These are phyloP conservation scores for Dactylonectria estremocensis DNA, from an alignment of 2,329 filamentous ascomycete genomes.

Conservation along the genomic window DNA sequence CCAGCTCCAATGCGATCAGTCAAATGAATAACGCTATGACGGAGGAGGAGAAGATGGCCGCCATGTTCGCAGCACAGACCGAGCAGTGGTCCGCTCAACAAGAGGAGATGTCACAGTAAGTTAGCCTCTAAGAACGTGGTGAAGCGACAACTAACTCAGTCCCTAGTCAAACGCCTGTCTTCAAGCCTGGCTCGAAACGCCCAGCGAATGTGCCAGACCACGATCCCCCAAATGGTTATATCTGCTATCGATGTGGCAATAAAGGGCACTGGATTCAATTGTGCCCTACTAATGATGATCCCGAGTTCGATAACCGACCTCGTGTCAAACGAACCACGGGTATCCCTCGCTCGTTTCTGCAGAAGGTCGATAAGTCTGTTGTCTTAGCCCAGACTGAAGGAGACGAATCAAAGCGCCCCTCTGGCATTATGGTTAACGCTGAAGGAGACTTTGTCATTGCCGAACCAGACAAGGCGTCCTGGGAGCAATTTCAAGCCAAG, in stretches of 20 bases:
- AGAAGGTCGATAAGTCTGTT: conserved; percentile 93
- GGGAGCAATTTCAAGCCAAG: conserved; percentile 98
- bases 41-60: conserved; percentile 93
- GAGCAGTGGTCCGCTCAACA: conserved; percentile 95
- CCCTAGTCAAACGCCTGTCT: conserved; percentile 72
- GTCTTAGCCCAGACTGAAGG: conserved; percentile 81
- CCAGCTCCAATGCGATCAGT: conserved; percentile 70
- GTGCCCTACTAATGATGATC: conserved; percentile 98
- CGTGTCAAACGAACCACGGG: conserved; percentile 97
- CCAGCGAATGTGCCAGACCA: conserved; percentile 88
- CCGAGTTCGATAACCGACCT: conserved; percentile 93
- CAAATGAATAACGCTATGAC: conserved; percentile 86
- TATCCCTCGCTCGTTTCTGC: conserved; percentile 94
- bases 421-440: conserved; percentile 97
- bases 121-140: conserved; percentile 37
- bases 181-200: conserved; percentile 75
- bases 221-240: conserved; percentile 92
- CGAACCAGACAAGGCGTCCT: conserved; percentile 93
- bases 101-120: conserved; percentile 89
- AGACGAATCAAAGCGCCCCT: conserved; percentile 86
- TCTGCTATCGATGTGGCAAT: conserved; percentile 96
- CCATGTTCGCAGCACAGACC: conserved; percentile 91
- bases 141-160: conserved; percentile 52
- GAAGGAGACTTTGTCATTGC: conserved; percentile 98
- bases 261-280: conserved; percentile 99